Conservation (phyloP, 116 monocot genomes). For the Trichopus zeylanicus region DNA sequence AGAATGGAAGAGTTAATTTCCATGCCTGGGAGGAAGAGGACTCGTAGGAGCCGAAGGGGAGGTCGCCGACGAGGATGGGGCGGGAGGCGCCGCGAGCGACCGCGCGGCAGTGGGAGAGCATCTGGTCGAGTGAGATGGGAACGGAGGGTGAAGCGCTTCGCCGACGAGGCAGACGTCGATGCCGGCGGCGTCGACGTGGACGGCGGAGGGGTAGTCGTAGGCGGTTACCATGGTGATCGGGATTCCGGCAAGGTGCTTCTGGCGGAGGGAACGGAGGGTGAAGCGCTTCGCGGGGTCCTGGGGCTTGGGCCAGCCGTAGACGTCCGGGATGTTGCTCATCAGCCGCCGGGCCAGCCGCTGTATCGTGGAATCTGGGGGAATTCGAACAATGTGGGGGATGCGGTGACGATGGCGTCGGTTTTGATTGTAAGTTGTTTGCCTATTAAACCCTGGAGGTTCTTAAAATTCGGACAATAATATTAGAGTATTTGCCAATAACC, state of each 20-base stretch:
- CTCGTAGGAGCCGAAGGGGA: constrained; percentile 91
- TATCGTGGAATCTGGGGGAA: no score
- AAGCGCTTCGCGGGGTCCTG: constrained; percentile 37
- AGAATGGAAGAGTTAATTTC: not conserved
- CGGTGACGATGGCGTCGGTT: no score
- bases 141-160: no score
- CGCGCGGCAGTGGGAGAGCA: constrained; percentile 89
- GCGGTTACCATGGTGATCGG: constrained; percentile 95
- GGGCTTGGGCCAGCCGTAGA: constrained; percentile 82
- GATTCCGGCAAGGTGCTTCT: constrained; percentile 60
- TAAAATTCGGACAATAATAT: no score
- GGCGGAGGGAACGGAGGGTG: constrained; percentile 59
- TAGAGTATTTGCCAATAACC: no score
- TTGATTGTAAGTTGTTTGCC: no score
- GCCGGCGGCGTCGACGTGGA: constrained; percentile 71
- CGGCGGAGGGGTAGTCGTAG: constrained; percentile 93
- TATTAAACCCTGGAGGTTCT: no score
- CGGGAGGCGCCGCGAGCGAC: constrained; percentile 76
- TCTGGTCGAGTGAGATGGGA: constrained; percentile 79
- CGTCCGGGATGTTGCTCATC: constrained; percentile 63
- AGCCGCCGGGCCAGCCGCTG: constrained; percentile 4
- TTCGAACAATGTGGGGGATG: no score
- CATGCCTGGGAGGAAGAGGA: constrained; percentile 36
- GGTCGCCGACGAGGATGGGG: constrained; percentile 84
- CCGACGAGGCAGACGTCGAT: constrained; percentile 90